Percentiles rank a stretch among this genome's conserved stretches.
These are phyloP conservation scores for Crepidotus variabilis DNA, from an alignment of 768 basidiomycete genomes.

Conservation along the genomic window DNA sequence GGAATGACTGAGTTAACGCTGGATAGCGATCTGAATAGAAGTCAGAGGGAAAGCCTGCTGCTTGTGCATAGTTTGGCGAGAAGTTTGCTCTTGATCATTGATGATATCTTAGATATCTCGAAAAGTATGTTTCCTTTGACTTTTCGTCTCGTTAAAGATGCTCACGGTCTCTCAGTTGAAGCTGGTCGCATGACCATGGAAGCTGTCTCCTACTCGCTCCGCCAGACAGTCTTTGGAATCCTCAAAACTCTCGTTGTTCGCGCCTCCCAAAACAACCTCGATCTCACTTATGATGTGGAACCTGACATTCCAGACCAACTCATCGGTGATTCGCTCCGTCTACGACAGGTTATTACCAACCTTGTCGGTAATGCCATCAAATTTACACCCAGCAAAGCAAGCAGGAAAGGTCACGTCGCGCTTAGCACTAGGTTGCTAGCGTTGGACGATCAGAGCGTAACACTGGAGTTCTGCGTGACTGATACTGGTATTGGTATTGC, in stretches of 20 bases:
- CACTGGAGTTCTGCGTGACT: conserved; percentile 94
- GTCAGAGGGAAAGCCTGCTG: conserved; percentile 92
- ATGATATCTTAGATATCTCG: conserved; percentile 98
- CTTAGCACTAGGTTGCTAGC: conserved; percentile 80
- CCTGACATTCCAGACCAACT: conserved; percentile 95
- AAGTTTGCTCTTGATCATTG: conserved; percentile 92
- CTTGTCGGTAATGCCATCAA: conserved; percentile 96
- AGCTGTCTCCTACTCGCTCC: conserved; percentile 94
- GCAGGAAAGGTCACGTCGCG: conserved; percentile 83
- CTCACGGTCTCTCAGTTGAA: conserved; percentile 63
- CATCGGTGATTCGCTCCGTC: conserved; percentile 91
- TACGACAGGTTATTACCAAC: conserved; percentile 95
- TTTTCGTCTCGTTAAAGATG: background rate
- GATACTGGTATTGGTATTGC: conserved; percentile 99
- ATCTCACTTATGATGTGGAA: conserved; percentile 95
- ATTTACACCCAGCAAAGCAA: conserved; percentile 83
- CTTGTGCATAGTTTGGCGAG: conserved; percentile 94
- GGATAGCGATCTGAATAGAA: conserved; percentile 91
- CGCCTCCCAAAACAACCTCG: conserved; percentile 93
- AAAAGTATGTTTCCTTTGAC: conserved; percentile 68
- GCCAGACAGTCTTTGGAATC: conserved; percentile 96
- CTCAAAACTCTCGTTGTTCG: conserved; percentile 97
- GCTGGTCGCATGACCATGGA: conserved; percentile 99
- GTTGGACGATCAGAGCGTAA: conserved; percentile 78
- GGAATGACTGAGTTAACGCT: conserved; percentile 99